phyloP scores from a whole-genome alignment of 768 basidiomycete species.

The Rhodosporidiobolus sp. region DNA sequence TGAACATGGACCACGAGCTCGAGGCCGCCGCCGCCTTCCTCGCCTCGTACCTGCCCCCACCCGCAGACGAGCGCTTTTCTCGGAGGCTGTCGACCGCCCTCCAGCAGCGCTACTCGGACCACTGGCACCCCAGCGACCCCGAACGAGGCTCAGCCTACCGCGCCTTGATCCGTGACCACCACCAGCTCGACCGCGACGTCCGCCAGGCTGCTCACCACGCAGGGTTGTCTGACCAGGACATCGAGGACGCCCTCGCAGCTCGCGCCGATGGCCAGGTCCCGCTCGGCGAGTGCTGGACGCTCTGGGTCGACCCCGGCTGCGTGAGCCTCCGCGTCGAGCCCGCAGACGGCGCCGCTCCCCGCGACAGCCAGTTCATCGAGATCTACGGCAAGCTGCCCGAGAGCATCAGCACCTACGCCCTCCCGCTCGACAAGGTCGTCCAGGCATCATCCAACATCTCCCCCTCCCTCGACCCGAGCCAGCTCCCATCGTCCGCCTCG shows the following conservation, averaged over 20 bases:
- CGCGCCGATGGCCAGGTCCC: not conserved
- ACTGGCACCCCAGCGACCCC: constrained; percentile 43
- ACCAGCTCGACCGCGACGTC: constrained; percentile 17
- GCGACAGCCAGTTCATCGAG: constrained; percentile 39
- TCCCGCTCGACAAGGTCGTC: constrained; percentile 29
- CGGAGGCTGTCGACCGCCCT: constrained; percentile 17
- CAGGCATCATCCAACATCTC: constrained; percentile 12
- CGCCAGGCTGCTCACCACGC: not conserved
- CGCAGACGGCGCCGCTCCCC: constrained; percentile 19
- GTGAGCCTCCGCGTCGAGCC: constrained; percentile 40
- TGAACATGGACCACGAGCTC: constrained; percentile 38
- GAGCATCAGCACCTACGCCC: constrained; percentile 18
- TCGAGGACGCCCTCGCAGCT: constrained; percentile 3
- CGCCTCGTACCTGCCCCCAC: constrained; percentile 26
- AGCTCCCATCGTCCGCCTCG: constrained; percentile 4
- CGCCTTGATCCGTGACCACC: constrained; percentile 29
- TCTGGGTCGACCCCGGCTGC: constrained; percentile 46
- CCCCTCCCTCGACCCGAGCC: constrained; percentile 2
- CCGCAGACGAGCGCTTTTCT: constrained; percentile 4
- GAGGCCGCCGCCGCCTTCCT: constrained; percentile 35
- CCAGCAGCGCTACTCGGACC: constrained; percentile 30
- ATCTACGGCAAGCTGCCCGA: constrained; percentile 42
- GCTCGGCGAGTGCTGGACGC: constrained; percentile 41
- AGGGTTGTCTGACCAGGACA: not conserved
- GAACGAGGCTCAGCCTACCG: constrained; percentile 43